Evolutionary conservation across 768 basidiomycete genomes (phyloP).

Genomic region (Phaeotremella fagi): DNA sequence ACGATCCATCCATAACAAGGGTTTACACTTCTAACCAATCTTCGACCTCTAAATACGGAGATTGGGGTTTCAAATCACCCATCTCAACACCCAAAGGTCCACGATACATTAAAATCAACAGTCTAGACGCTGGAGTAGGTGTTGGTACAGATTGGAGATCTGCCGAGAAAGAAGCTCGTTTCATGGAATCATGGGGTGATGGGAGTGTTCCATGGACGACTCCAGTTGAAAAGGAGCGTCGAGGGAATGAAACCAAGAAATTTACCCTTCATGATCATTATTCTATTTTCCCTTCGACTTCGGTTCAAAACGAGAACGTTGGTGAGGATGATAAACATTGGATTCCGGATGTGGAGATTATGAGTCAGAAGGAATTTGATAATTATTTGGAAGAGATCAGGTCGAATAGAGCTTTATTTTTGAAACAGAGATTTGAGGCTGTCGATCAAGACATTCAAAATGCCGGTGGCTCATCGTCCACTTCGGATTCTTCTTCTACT

Average conservation of each 20-base stretch:
- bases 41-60: slow-evolving; percentile 28
- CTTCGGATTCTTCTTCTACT: too few relatives aligned
- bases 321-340: not conserved
- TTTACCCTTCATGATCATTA: not conserved
- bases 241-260: not conserved
- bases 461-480: not conserved
- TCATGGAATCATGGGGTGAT: slow-evolving; percentile 40
- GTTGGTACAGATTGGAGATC: slow-evolving; percentile 41
- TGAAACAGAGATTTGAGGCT: not conserved
- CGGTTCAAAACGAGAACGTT: not conserved
- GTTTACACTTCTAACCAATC: slow-evolving; percentile 45
- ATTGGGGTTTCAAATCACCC: slow-evolving; percentile 45
- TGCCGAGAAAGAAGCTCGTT: slow-evolving; percentile 43
- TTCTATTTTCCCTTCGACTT: not conserved
- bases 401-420: slow-evolving; percentile 1
- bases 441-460: not conserved
- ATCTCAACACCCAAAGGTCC: slow-evolving; percentile 24
- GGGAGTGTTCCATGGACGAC: slow-evolving; percentile 32
- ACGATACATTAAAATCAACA: slow-evolving; percentile 36
- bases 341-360: slow-evolving; percentile 31
- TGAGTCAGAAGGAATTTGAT: slow-evolving; percentile 30
- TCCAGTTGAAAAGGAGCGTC: slow-evolving; percentile 5
- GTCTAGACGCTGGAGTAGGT: slow-evolving; percentile 38
- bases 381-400: slow-evolving; percentile 26
- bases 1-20: slow-evolving; percentile 45